Percentiles rank a stretch among this genome's conserved stretches.
Evolutionary conservation across 2,329 filamentous ascomycete species (phyloP).

Genomic region (Fusarium algeriense): DNA sequence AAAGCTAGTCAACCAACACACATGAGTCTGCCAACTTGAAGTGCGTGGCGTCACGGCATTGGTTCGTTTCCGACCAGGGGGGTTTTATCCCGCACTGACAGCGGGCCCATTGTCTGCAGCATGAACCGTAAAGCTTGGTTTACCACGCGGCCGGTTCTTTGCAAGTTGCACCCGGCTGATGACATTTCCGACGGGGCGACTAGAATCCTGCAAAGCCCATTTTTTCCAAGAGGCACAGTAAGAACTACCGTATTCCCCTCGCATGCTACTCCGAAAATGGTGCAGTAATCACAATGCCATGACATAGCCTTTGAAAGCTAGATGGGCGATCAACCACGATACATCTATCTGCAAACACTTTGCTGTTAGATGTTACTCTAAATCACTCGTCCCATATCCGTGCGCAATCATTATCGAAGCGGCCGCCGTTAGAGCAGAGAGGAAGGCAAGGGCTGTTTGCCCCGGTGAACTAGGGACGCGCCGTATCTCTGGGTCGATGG

Average conservation of each 20-base stretch:
- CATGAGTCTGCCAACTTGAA: not conserved
- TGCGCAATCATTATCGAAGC: not conserved
- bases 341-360: not conserved
- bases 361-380: not conserved
- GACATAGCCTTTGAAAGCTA: not conserved
- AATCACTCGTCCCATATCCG: not conserved
- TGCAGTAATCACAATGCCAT: not conserved
- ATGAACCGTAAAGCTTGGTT: not conserved
- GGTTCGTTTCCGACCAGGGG: not conserved
- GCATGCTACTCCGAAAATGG: not conserved
- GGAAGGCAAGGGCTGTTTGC: not conserved
- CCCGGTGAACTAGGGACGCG: not conserved
- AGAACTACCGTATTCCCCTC: not conserved
- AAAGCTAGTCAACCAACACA: not conserved
- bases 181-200: not conserved
- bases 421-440: not conserved
- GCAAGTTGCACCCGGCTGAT: not conserved
- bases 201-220: not conserved
- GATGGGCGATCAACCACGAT: not conserved
- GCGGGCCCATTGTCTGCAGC: not conserved
- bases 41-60: not conserved
- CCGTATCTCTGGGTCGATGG: conserved; percentile 2
- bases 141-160: not conserved
- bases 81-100: not conserved
- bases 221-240: not conserved